phyloP scores from a whole-genome alignment of 768 basidiomycete genomes.

The Cyclocybe aegerita region DNA sequence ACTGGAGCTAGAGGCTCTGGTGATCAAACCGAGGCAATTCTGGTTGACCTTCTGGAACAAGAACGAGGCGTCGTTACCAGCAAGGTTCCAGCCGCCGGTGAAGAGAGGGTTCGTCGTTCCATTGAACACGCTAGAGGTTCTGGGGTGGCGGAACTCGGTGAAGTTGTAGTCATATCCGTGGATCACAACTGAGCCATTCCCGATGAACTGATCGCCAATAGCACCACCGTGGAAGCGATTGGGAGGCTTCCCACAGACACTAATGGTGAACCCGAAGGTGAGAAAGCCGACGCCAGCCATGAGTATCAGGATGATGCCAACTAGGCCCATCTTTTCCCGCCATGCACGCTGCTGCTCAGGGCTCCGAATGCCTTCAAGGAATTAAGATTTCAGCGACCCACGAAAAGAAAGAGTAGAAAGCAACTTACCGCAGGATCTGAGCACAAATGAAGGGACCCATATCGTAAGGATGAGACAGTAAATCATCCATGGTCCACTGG shows the following conservation, averaged over 20 bases:
- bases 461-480: conserved; percentile 87
- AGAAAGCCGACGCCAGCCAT: conserved; percentile 97
- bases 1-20: conserved; percentile 63
- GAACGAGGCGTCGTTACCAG: conserved; percentile 90
- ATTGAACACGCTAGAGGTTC: conserved; percentile 64
- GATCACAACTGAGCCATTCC: conserved; percentile 83
- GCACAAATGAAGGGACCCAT: conserved; percentile 76
- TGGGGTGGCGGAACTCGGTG: conserved; percentile 81
- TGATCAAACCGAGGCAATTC: conserved; percentile 78
- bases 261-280: conserved; percentile 96
- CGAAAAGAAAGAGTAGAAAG: neutral
- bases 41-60: conserved; percentile 92
- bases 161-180: conserved; percentile 96
- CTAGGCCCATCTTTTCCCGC: conserved; percentile 96
- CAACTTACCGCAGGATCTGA: conserved; percentile 74
- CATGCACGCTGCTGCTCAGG: conserved; percentile 95
- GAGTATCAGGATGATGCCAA: conserved; percentile 73
- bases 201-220: conserved; percentile 68
- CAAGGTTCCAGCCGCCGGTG: conserved; percentile 71
- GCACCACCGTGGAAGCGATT: conserved; percentile 80
- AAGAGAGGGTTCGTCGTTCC: conserved; percentile 84
- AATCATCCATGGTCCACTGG: conserved; percentile 93
- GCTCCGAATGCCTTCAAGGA: conserved; percentile 72
- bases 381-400: conserved; percentile 1
- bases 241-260: conserved; percentile 88